Evolutionary conservation across 257 asterid genomes (phyloP).

Genomic region (Euphrasia confusa): DNA sequence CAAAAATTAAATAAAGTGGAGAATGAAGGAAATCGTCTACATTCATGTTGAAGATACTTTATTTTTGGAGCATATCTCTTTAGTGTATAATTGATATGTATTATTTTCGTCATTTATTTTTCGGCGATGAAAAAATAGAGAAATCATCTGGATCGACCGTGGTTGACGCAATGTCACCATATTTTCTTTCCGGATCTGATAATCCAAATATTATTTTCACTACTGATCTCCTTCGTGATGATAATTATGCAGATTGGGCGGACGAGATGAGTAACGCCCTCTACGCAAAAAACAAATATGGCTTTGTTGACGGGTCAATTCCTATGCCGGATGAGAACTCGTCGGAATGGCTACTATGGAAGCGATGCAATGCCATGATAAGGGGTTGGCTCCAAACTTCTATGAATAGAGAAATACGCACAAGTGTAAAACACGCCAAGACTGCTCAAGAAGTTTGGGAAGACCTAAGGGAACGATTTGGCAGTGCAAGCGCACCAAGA

Average conservation of each 20-base stretch:
- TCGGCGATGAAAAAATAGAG: background rate
- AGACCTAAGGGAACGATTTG: background rate
- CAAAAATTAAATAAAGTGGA: too few relatives aligned
- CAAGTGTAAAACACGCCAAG: background rate
- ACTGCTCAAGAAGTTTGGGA: background rate
- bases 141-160: background rate
- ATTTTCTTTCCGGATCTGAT: background rate
- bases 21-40: too few relatives aligned
- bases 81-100: too few relatives aligned
- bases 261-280: too few relatives aligned
- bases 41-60: too few relatives aligned
- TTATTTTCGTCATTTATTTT: too few relatives aligned
- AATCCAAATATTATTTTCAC: too few relatives aligned
- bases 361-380: background rate
- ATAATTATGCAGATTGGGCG: too few relatives aligned
- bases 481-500: background rate
- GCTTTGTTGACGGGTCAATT: background rate
- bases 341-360: background rate
- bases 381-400: background rate
- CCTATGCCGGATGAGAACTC: background rate
- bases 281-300: background rate
- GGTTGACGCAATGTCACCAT: background rate
- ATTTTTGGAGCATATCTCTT: too few relatives aligned
- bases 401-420: background rate
- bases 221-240: too few relatives aligned